phyloP scores from a whole-genome alignment of 345 rosid species.

The Barbarea vulgaris region DNA sequence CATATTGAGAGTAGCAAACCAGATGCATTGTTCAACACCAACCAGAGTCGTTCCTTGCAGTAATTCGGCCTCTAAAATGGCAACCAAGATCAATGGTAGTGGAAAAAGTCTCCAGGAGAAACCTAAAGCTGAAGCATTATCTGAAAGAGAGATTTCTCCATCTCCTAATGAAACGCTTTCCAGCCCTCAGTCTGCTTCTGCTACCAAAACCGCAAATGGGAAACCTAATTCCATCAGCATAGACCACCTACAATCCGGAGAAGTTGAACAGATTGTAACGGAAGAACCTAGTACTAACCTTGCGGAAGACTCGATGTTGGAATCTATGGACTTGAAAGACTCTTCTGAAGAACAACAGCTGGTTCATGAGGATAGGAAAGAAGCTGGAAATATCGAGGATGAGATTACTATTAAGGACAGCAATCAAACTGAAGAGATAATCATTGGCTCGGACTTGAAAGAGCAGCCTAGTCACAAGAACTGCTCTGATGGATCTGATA shows the following conservation, averaged over 20 bases:
- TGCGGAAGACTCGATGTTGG: constrained; percentile 37
- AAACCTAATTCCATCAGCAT: constrained; percentile 45
- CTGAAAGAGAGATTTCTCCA: constrained; percentile 8
- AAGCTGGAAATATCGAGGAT: constrained; percentile 32
- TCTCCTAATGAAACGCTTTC: constrained; percentile 45
- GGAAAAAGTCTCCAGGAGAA: constrained; percentile 33
- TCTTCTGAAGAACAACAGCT: constrained; percentile 42
- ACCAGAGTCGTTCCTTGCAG: constrained; percentile 35
- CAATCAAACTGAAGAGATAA: constrained; percentile 32
- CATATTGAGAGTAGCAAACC: constrained; percentile 51
- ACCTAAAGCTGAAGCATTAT: constrained; percentile 17
- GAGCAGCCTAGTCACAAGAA: constrained; percentile 33
- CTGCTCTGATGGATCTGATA: constrained; percentile 22
- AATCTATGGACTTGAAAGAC: constrained; percentile 34
- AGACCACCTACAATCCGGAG: constrained; percentile 29
- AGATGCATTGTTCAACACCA: constrained; percentile 44
- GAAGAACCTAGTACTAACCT: constrained; percentile 29
- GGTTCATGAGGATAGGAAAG: constrained; percentile 32
- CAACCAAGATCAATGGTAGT: constrained; percentile 33
- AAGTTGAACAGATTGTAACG: constrained; percentile 26
- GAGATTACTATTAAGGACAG: constrained; percentile 24
- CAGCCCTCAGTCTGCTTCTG: constrained; percentile 36
- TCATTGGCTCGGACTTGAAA: constrained; percentile 30
- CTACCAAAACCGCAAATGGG: constrained; percentile 47
- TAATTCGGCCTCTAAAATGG: constrained; percentile 9